Base-by-base conservation (phyloP, 2,329 filamentous ascomycete species). In the Pyrenochaeta sp. region DNA sequence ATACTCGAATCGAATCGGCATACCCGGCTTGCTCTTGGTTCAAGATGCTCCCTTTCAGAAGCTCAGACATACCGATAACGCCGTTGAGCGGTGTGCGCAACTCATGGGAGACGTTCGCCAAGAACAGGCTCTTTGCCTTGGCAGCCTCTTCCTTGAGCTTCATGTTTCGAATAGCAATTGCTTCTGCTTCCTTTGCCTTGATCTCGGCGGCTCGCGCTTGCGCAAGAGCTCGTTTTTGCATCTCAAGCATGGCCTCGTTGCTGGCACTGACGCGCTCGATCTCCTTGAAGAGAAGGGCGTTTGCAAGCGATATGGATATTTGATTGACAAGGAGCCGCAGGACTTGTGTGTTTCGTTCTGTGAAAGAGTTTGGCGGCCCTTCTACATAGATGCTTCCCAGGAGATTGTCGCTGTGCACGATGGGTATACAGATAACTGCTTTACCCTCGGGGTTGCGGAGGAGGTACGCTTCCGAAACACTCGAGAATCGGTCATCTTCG, bases 71-170 rank as follows among this genome's bases (percentile, higher is more conserved):
- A 22, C 78, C 78, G 35, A 81, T 81, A 11, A 81, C 77, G 35
- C 78, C 78, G 41, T 81, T 81, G 9, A 81, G 63, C 2, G 78
- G 78, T 3, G 78, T 81, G 4, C 78, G 42, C 44, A 93, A 74
- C 71, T 93, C 78, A 50, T 73, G 71, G 3, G 74, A 78, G 3
- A 81, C 78, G 37, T 81, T 81, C 4, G 78, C 78, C 3, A 81
- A 61, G 66, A 93, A 93, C 44, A 92, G 89, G 2, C 85, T 88
- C 68, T 93, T 93, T 26, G 88, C 89, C 69, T 88, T 90, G 15
- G 88, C 88, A 8, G 89, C 89, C 68, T 93, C 89, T 65, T 93
- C 88, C 11, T 90, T 90, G 26, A 92, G 79, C 70, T 89, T 87
- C 65, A 92, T 88, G 66, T 90, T 90, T 48, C 86, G 82, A 63